Evolutionary conservation across 345 rosid species (phyloP).

Genomic region (Citrus unshiu): DNA sequence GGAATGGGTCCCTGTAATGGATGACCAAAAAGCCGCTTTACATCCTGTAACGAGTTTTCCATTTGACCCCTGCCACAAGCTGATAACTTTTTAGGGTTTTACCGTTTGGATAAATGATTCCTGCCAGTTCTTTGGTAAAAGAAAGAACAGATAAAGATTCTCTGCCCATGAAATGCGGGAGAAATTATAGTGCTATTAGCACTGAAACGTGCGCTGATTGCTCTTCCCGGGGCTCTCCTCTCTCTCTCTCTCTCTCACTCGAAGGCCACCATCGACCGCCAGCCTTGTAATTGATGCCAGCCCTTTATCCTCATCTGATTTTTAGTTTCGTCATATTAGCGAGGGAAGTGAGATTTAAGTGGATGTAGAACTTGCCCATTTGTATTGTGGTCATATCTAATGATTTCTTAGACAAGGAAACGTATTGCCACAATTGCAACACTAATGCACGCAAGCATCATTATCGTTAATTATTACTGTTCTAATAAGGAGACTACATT

Average conservation of each 20-base stretch:
- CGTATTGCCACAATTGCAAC: not conserved
- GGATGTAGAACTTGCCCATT: not conserved
- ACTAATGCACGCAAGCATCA: not conserved
- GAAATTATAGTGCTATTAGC: not conserved
- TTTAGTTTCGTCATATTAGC: not conserved
- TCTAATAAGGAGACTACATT: not conserved
- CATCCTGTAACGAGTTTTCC: not conserved
- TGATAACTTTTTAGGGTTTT: slow-evolving; percentile 13
- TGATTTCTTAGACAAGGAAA: not conserved
- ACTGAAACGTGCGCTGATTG: slow-evolving; percentile 13
- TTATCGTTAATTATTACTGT: not conserved
- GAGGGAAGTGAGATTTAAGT: not conserved
- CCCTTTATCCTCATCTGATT: not conserved
- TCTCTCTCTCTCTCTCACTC: not conserved
- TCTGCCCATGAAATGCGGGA: slow-evolving; percentile 22
- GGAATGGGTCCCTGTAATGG: slow-evolving; percentile 5
- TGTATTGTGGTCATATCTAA: not conserved
- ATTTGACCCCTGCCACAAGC: slow-evolving; percentile 2
- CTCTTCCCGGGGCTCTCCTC: not conserved
- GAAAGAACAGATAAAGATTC: not conserved
- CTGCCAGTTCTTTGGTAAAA: not conserved
- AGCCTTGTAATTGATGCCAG: not conserved
- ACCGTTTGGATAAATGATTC: slow-evolving; percentile 4
- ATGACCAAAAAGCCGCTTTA: not conserved
- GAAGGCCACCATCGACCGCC: not conserved